Conservation (phyloP, 495 filamentous ascomycete genomes). For the Annulohypoxylon moriforme region DNA sequence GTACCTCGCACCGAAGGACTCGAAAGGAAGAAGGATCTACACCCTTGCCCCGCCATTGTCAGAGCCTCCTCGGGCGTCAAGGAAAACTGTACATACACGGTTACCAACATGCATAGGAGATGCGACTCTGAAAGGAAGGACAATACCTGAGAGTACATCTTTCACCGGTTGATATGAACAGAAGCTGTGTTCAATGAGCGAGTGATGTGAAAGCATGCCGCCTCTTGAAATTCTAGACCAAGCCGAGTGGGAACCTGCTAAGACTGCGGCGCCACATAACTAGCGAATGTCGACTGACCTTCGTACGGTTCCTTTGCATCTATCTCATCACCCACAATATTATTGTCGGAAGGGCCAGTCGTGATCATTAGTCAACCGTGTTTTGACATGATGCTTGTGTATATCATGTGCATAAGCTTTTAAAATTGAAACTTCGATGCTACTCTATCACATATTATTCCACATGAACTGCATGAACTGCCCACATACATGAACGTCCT, state of each 20-base stretch:
- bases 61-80: conserved; percentile 11
- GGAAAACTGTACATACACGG: neutral
- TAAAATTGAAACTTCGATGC: neutral
- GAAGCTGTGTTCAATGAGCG: neutral
- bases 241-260: neutral
- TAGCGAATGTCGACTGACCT: neutral
- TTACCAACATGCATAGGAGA: conserved; percentile 11
- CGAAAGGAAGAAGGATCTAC: conserved; percentile 20
- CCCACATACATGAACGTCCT: neutral
- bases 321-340: neutral
- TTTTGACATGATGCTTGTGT: neutral
- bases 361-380: neutral
- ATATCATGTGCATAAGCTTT: neutral
- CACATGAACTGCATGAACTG: neutral
- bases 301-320: neutral
- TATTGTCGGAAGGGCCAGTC: neutral
- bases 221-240: conserved; percentile 2
- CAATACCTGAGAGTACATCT: neutral
- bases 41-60: conserved; percentile 12
- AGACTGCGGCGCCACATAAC: neutral
- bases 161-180: neutral
- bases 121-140: conserved; percentile 8
- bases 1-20: conserved; percentile 14
- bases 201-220: neutral
- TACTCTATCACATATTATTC: neutral